A percentile compares a stretch with the other conserved stretches of the same genome.
phyloP scores from a whole-genome alignment of 2,329 filamentous ascomycete genomes.

The Dothiorella sarmentorum region DNA sequence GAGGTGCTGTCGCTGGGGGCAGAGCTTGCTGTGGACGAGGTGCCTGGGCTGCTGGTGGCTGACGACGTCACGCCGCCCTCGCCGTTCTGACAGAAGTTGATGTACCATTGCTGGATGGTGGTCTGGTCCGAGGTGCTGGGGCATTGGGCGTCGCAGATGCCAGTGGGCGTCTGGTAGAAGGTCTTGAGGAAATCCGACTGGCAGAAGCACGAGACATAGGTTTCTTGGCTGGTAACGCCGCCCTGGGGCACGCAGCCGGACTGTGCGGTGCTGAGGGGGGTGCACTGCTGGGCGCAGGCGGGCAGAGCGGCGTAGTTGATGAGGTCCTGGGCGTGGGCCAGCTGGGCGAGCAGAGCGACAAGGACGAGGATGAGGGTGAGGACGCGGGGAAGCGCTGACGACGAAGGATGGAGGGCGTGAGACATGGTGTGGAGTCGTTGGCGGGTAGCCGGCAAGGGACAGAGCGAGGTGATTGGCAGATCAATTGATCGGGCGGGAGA shows the following conservation, averaged over 20 bases:
- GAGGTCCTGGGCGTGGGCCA: constrained; percentile 4
- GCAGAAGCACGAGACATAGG: constrained; percentile 73
- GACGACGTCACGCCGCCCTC: constrained; percentile 23
- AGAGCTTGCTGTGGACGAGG: neutral
- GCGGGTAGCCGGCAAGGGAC: neutral
- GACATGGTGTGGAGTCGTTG: constrained; percentile 4
- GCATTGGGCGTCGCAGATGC: constrained; percentile 63
- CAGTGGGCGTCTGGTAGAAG: constrained; percentile 45
- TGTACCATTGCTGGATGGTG: constrained; percentile 68
- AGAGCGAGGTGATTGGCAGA: neutral
- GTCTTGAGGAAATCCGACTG: constrained; percentile 57
- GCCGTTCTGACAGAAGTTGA: constrained; percentile 53
- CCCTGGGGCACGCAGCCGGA: constrained; percentile 64
- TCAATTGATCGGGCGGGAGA: neutral
- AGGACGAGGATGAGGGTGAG: neutral
- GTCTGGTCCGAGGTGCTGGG: constrained; percentile 49
- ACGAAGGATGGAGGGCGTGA: constrained; percentile 5
- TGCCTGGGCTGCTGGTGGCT: constrained; percentile 26
- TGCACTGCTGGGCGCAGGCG: constrained; percentile 34
- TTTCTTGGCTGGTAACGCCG: constrained; percentile 46
- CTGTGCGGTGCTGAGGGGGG: constrained; percentile 53
- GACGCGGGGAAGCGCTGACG: neutral
- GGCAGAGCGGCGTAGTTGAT: constrained; percentile 33
- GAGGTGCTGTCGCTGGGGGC: neutral
- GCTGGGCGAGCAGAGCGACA: neutral